These are phyloP conservation scores for Micractinium sp. DNA, from an alignment of 139 green algal genomes.

Conservation along the genomic window DNA sequence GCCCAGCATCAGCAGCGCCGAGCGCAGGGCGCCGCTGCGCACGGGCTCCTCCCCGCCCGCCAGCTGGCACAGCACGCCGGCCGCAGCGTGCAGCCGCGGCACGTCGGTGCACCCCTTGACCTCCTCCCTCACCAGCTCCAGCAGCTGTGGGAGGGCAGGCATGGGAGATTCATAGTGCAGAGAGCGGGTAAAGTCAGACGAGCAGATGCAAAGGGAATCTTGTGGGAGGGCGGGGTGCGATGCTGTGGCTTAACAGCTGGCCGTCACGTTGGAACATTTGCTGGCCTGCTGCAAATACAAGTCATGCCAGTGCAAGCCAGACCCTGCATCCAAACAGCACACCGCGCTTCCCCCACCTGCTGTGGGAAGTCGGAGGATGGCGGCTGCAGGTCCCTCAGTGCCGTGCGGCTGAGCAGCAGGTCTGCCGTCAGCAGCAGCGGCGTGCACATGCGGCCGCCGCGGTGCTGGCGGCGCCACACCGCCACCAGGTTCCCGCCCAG, in stretches of 20 bases:
- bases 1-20: conserved; percentile 68
- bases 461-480: conserved; percentile 4
- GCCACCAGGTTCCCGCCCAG: conserved; percentile 9
- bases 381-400: conserved; percentile 19
- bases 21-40: conserved; percentile 55
- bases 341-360: background rate
- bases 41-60: conserved; percentile 33
- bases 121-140: conserved; percentile 61
- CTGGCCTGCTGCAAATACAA: background rate
- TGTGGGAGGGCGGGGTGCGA: background rate
- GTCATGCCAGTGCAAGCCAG: background rate
- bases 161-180: too few species aligned
- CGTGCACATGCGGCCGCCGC: conserved; percentile 11
- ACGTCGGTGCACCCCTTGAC: conserved; percentile 72
- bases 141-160: conserved; percentile 16
- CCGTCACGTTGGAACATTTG: background rate
- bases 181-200: background rate
- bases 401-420: conserved; percentile 56
- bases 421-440: conserved; percentile 64
- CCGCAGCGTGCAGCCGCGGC: conserved; percentile 62
- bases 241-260: background rate
- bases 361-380: background rate
- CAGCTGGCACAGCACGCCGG: conserved; percentile 58
- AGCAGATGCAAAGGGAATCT: background rate
- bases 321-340: background rate